Evolutionary conservation across 1,139 yeast species (phyloP), one percentile per base, ranked within the genome.

Genomic region (Taiozyma sp.): DNA sequence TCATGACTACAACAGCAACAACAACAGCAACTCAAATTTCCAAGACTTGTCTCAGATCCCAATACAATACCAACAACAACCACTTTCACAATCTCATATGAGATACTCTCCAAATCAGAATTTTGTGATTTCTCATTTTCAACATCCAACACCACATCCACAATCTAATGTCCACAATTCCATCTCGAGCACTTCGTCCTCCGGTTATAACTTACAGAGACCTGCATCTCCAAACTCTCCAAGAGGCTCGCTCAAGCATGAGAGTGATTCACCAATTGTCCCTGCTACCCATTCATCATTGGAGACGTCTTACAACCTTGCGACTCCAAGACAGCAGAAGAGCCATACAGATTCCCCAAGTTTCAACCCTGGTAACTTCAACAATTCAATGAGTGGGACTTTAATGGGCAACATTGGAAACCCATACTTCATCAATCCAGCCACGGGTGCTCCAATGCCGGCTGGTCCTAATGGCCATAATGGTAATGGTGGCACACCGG

Each of bases 11-110:
- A 50, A 16, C 56, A 54, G 30, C 57, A 43, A 4, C 59, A 24
- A 29, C 52, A 50, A 16, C 56, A 54, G 29, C 57, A 50, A 44
- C 49, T 44, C 34, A 51, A 43, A 3, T 58, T 56, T 42, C 53
- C 51, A 35, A 45, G 32, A 49, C 54, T 41, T 50, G 48, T 35
- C 41, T 6, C 41, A 37, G 41, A 19, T 37, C 24, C 41, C 41
- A 21, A 19, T 37, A 7, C 41, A 37, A 37, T 37, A 37, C 24
- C 41, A 35, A 22, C 41, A 44, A n/a, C 21, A 11, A 16, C 16
- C 24, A 41, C 30, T 28, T 24, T 14, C 44, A 29, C 22, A 28
- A 26, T 26, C 19, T 26, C 45, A 30, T 14, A 22, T 29, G 29
- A 32, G n/a, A n/a, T 29, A 8, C 28, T 28, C 34, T 9, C 55